Evolutionary conservation across 2,329 filamentous ascomycete species (phyloP).

Genomic region (Helminthosporium solani): DNA sequence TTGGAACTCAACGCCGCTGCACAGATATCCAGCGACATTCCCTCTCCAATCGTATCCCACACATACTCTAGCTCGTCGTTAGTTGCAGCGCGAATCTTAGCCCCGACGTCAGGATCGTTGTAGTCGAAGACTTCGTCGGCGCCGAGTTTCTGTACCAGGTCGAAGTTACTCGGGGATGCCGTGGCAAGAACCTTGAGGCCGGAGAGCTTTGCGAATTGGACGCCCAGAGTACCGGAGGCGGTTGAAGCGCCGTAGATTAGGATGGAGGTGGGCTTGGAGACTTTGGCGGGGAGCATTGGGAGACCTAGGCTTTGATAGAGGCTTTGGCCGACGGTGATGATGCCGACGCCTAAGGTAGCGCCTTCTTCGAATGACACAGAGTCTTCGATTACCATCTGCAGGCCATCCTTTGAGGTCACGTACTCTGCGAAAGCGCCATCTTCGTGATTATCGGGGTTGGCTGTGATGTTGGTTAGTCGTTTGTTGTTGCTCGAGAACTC

Average conservation of each 20-base stretch:
- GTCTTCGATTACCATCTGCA: slow-evolving; percentile 51
- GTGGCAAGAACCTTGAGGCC: slow-evolving; percentile 53
- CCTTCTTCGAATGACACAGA: slow-evolving; percentile 55
- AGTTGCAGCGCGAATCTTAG: slow-evolving; percentile 51
- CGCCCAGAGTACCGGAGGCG: slow-evolving; percentile 57
- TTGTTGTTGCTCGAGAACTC: too few relatives aligned
- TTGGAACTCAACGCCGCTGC: slow-evolving; percentile 25
- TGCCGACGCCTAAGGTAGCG: slow-evolving; percentile 53
- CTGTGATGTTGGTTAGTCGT: slow-evolving; percentile 11
- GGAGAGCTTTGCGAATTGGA: slow-evolving; percentile 63
- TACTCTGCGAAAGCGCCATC: slow-evolving; percentile 59
- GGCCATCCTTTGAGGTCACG: slow-evolving; percentile 52
- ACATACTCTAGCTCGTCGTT: slow-evolving; percentile 47
- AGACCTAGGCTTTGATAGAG: slow-evolving; percentile 48
- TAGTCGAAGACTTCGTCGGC: slow-evolving; percentile 67
- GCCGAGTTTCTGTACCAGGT: slow-evolving; percentile 59
- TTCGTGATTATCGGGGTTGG: slow-evolving; percentile 39
- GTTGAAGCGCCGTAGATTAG: slow-evolving; percentile 55
- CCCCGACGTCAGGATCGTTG: slow-evolving; percentile 50
- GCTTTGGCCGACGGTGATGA: slow-evolving; percentile 54
- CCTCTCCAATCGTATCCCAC: slow-evolving; percentile 51
- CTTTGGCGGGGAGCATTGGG: slow-evolving; percentile 48
- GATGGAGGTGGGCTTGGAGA: slow-evolving; percentile 41
- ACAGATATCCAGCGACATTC: slow-evolving; percentile 17
- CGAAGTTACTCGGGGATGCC: slow-evolving; percentile 56